Evolutionary conservation across 495 filamentous ascomycete species (phyloP).

Genomic region (Pyronema omphalodes): DNA sequence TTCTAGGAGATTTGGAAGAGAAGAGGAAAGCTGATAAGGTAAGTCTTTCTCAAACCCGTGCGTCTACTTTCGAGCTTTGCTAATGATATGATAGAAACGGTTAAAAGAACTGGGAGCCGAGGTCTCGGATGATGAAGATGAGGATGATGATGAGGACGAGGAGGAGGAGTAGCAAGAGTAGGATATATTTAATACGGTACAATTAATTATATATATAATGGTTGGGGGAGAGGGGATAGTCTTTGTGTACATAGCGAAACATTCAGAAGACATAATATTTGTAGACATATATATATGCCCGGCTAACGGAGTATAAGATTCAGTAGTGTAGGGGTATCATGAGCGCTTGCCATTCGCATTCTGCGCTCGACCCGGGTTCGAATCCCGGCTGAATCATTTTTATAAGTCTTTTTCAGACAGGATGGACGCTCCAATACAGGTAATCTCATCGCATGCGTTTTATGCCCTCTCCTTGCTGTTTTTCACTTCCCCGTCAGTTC

Average conservation of each 20-base stretch:
- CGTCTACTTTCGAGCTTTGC: slow-evolving; percentile 17
- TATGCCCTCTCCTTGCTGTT: too few species aligned
- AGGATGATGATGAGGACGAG: slow-evolving; percentile 44
- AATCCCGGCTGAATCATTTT: background rate
- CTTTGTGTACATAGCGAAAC: background rate
- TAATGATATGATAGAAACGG: slow-evolving; percentile 35
- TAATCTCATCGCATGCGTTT: too few species aligned
- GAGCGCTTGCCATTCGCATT: background rate
- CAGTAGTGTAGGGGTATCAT: background rate
- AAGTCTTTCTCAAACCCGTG: slow-evolving; percentile 19
- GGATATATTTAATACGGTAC: slow-evolving; percentile 1
- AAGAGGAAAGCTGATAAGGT: slow-evolving; percentile 69
- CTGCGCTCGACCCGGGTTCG: background rate
- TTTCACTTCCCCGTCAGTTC: too few species aligned
- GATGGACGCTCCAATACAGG: too few species aligned
- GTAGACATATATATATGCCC: background rate
- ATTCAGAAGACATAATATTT: background rate
- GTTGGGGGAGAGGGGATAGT: background rate
- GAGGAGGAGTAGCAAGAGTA: slow-evolving; percentile 38
- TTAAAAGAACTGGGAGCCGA: slow-evolving; percentile 53
- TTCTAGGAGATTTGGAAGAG: slow-evolving; percentile 78
- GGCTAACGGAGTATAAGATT: too few species aligned
- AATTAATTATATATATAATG: background rate
- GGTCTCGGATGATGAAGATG: slow-evolving; percentile 64
- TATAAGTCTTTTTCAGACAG: too few species aligned